phyloP scores from a whole-genome alignment of 2,329 filamentous ascomycete genomes.

The Onygenales sp. region DNA sequence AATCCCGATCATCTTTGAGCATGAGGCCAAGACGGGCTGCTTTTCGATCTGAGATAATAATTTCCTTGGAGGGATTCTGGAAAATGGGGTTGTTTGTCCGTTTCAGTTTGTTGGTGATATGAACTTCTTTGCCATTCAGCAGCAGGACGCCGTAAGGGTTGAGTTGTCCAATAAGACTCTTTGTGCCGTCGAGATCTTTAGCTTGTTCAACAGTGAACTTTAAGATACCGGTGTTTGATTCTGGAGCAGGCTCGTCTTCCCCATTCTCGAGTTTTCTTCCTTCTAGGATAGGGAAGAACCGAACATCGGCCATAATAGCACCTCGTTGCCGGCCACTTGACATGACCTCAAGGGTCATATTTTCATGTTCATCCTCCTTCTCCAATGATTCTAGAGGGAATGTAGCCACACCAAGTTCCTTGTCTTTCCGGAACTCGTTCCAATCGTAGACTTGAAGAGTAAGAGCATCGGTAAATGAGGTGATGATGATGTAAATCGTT shows the following conservation, averaged over 20 bases:
- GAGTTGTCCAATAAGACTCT: slow-evolving; percentile 82
- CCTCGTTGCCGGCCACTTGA: slow-evolving; percentile 78
- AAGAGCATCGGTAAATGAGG: slow-evolving; percentile 77
- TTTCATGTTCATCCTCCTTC: slow-evolving; percentile 67
- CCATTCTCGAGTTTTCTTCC: slow-evolving; percentile 59
- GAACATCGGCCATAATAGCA: slow-evolving; percentile 68
- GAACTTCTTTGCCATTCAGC: slow-evolving; percentile 85
- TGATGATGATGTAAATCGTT: slow-evolving; percentile 90
- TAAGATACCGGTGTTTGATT: slow-evolving; percentile 87
- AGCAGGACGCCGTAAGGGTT: slow-evolving; percentile 85
- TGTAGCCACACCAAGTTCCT: slow-evolving; percentile 78
- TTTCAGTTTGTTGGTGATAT: slow-evolving; percentile 85
- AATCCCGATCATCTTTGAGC: slow-evolving; percentile 89
- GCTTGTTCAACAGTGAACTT: slow-evolving; percentile 91
- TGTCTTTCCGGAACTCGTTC: slow-evolving; percentile 94
- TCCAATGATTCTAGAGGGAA: slow-evolving; percentile 80
- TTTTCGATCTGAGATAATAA: slow-evolving; percentile 89
- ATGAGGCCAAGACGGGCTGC: slow-evolving; percentile 81
- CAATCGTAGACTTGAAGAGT: slow-evolving; percentile 82
- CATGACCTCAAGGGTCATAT: slow-evolving; percentile 73
- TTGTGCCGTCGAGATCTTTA: slow-evolving; percentile 86
- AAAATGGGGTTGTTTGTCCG: slow-evolving; percentile 96
- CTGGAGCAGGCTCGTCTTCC: slow-evolving; percentile 68
- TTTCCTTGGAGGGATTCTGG: slow-evolving; percentile 84
- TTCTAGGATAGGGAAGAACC: slow-evolving; percentile 90